Evolutionary conservation across 768 basidiomycete species (phyloP).

Genomic region (Termitomyces sp.): DNA sequence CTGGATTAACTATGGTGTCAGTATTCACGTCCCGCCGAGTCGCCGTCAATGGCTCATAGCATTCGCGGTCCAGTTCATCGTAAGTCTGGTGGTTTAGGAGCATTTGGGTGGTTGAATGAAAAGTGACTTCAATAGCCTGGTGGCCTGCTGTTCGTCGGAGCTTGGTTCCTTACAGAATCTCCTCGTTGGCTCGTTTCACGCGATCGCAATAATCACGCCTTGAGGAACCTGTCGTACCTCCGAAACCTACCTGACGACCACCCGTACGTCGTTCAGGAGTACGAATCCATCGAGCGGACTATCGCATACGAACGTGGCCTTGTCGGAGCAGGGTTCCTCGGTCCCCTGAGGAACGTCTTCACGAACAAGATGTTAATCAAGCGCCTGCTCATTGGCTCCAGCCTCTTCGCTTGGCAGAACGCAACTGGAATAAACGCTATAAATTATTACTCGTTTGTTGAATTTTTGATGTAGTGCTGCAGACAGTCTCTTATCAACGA

Average conservation of each 20-base stretch:
- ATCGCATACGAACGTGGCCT: constrained; percentile 29
- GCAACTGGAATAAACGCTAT: constrained; percentile 42
- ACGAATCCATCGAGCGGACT: constrained; percentile 25
- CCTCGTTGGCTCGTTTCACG: constrained; percentile 35
- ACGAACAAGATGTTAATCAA: constrained; percentile 23
- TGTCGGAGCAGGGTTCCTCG: constrained; percentile 30
- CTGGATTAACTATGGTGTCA: constrained; percentile 36
- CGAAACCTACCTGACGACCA: constrained; percentile 26
- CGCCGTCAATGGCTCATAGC: constrained; percentile 34
- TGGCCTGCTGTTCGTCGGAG: constrained; percentile 28
- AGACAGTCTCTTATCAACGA: not conserved
- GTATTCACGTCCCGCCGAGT: constrained; percentile 21
- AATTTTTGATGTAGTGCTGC: not conserved
- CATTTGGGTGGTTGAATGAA: not conserved
- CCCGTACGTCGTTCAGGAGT: constrained; percentile 29
- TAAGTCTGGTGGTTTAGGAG: constrained; percentile 7
- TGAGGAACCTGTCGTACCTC: constrained; percentile 28
- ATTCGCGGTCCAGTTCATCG: constrained; percentile 35
- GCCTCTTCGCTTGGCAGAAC: constrained; percentile 43
- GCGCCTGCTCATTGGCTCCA: constrained; percentile 31
- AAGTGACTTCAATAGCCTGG: constrained; percentile 22
- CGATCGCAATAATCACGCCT: constrained; percentile 25
- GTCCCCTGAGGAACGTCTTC: constrained; percentile 28
- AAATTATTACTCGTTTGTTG: constrained; percentile 38
- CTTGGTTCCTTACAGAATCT: constrained; percentile 29